Evolutionary conservation across 352 stramenopile genomes (phyloP).

Genomic region (Pythium phragmitis): DNA sequence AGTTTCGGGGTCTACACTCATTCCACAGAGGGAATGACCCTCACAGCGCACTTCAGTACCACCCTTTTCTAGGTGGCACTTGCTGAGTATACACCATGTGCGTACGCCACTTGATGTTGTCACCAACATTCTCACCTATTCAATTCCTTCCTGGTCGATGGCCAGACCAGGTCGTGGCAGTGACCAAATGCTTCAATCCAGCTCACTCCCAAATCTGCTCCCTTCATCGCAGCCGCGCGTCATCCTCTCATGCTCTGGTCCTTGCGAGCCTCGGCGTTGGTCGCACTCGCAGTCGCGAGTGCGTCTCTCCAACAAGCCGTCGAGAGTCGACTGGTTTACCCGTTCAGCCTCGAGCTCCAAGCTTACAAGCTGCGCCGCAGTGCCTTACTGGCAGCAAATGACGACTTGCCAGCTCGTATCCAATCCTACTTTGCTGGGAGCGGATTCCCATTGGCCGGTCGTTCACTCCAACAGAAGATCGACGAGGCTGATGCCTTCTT

Average conservation of each 20-base stretch:
- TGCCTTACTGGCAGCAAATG: not conserved
- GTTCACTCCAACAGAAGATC: constrained; percentile 44
- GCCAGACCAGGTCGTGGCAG: not conserved
- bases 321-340: constrained; percentile 4
- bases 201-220: not conserved
- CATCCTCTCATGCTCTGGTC: not conserved
- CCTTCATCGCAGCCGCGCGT: not conserved
- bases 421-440: constrained; percentile 33
- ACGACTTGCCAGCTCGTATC: constrained; percentile 30
- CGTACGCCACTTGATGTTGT: too few species aligned
- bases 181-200: not conserved
- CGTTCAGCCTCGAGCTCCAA: constrained; percentile 1
- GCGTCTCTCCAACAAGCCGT: not conserved
- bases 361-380: not conserved
- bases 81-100: too few species aligned
- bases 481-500: constrained; percentile 43
- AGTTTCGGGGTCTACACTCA: too few species aligned
- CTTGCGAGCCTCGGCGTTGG: not conserved
- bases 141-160: not conserved
- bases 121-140: too few species aligned
- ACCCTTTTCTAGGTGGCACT: too few species aligned
- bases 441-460: constrained; percentile 36
- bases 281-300: not conserved
- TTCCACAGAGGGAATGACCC: too few species aligned
- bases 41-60: too few species aligned